These are phyloP conservation scores for Lactarius vividus DNA, from an alignment of 768 basidiomycete species.

Conservation along the genomic window DNA sequence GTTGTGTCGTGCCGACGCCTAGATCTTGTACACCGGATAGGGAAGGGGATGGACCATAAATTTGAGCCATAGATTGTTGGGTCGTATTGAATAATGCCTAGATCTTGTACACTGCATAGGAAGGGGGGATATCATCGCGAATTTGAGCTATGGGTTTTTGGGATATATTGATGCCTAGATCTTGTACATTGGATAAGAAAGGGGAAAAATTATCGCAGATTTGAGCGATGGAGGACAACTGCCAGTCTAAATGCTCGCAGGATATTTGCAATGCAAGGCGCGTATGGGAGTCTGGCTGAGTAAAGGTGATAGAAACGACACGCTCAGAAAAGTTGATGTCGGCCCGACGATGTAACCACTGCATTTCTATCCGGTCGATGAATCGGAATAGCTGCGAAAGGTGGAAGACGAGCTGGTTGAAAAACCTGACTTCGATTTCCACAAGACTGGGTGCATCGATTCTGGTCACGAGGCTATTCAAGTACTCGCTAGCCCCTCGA, in stretches of 20 bases:
- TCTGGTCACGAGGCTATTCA: background rate
- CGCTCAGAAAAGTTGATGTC: background rate
- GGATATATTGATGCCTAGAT: background rate
- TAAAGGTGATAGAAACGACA: background rate
- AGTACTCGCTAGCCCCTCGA: background rate
- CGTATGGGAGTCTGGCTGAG: background rate
- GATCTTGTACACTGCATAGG: too few relatives aligned
- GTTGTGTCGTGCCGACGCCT: too few relatives aligned
- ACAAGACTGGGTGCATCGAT: background rate
- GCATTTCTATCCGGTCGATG: background rate
- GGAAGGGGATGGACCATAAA: too few relatives aligned
- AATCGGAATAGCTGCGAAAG: background rate
- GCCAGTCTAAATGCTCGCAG: background rate
- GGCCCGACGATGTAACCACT: background rate
- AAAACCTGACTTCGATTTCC: background rate
- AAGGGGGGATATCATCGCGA: too few relatives aligned
- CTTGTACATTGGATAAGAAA: background rate
- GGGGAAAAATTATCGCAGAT: background rate
- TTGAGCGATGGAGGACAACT: background rate
- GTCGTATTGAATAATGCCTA: too few relatives aligned
- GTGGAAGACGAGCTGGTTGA: background rate
- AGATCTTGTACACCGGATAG: background rate
- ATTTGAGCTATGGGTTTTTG: too few relatives aligned
- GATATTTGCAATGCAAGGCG: background rate
- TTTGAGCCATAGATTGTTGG: too few relatives aligned